phyloP scores from a whole-genome alignment of 148 eudicot species.

The Rhododendron griersonianum region DNA sequence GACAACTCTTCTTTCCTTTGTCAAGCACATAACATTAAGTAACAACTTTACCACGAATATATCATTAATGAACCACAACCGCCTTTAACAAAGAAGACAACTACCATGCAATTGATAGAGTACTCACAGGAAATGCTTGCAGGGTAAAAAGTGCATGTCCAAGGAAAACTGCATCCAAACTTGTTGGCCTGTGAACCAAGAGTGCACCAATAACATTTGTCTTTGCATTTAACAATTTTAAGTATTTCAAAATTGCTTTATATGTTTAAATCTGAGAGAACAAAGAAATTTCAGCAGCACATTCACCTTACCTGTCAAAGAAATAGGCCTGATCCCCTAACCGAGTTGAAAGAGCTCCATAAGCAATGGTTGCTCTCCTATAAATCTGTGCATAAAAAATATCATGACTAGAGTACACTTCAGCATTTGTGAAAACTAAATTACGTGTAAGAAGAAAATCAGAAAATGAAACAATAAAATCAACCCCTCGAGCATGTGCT shows the following conservation, averaged over 20 bases:
- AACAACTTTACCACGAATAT: neutral
- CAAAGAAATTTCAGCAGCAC: neutral
- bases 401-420: neutral
- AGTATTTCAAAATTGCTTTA: neutral
- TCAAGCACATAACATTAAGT: neutral
- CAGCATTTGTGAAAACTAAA: neutral
- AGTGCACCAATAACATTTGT: neutral
- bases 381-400: slow-evolving; percentile 54
- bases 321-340: slow-evolving; percentile 64
- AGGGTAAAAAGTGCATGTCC: slow-evolving; percentile 82
- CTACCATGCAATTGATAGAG: neutral
- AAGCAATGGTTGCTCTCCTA: slow-evolving; percentile 60
- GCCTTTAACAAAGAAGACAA: neutral
- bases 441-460: neutral
- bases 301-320: slow-evolving; percentile 56
- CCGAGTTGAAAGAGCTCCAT: slow-evolving; percentile 72
- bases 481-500: neutral
- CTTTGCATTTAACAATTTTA: neutral
- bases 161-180: slow-evolving; percentile 89
- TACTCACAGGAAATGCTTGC: slow-evolving; percentile 85
- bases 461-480: neutral
- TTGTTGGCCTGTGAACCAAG: slow-evolving; percentile 60
- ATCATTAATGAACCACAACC: neutral
- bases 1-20: neutral
- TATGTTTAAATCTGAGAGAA: neutral